Conservation (phyloP, 1,139 yeast species). For the Diutina rugosa region DNA sequence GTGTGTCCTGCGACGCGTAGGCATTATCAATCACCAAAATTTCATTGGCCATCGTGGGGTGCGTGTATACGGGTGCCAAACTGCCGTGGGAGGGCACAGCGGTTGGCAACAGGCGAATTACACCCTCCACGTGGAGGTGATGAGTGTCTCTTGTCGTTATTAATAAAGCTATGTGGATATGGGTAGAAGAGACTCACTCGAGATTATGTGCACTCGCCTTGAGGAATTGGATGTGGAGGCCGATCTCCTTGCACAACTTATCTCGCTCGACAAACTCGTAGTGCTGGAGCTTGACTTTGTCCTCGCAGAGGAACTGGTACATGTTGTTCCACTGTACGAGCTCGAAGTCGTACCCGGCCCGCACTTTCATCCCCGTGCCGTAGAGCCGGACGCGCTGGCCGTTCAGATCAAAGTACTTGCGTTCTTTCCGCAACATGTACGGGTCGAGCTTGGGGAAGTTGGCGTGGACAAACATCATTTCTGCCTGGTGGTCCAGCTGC, state of each 20-base stretch:
- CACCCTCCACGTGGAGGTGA: background rate
- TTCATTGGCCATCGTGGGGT: background rate
- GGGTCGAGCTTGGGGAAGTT: conserved; percentile 58
- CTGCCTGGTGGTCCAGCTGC: conserved; percentile 17
- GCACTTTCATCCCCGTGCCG: conserved; percentile 39
- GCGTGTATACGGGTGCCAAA: background rate
- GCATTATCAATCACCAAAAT: background rate
- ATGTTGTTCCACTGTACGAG: conserved; percentile 47
- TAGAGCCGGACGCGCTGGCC: conserved; percentile 38
- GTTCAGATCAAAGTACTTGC: conserved; percentile 27
- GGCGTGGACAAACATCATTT: conserved; percentile 48
- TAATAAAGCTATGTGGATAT: no score
- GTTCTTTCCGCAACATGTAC: conserved; percentile 22
- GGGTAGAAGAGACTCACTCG: conserved; percentile 6
- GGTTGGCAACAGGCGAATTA: background rate
- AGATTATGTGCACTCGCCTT: conserved; percentile 15
- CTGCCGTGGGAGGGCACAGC: background rate
- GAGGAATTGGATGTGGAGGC: conserved; percentile 30
- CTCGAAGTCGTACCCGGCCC: conserved; percentile 49
- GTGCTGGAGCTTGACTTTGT: conserved; percentile 28
- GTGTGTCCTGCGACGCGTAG: background rate
- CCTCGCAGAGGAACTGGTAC: conserved; percentile 44
- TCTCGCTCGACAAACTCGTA: conserved; percentile 31
- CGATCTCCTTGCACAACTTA: conserved; percentile 36
- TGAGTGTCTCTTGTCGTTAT: no score